phyloP scores from a whole-genome alignment of 2,329 filamentous ascomycete genomes.

The Neonectria ditissima region DNA sequence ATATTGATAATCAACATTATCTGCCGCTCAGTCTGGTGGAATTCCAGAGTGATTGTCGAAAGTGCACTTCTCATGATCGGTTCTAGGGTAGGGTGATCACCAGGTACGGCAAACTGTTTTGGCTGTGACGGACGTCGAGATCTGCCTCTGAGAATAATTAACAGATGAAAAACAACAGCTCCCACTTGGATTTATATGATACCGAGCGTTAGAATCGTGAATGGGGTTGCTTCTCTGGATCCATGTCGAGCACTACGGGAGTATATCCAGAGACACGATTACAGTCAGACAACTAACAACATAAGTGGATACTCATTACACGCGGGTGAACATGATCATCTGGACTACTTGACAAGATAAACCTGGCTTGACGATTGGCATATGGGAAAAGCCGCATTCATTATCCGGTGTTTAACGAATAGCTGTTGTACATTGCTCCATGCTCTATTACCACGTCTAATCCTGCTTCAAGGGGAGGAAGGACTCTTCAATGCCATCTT shows the following conservation, averaged over 20 bases:
- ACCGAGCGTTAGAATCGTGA: background rate
- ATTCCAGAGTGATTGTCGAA: background rate
- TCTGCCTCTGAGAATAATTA: background rate
- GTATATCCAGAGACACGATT: background rate
- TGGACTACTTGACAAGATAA: background rate
- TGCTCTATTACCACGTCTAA: constrained; percentile 58
- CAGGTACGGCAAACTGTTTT: background rate
- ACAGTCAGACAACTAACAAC: background rate
- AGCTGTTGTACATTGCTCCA: constrained; percentile 49
- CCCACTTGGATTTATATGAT: background rate
- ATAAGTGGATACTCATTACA: background rate
- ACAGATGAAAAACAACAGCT: background rate
- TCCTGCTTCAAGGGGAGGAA: constrained; percentile 90
- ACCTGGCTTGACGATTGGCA: background rate
- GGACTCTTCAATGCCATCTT: constrained; percentile 87
- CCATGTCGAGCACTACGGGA: background rate
- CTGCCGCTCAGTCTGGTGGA: too few species aligned
- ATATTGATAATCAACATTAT: background rate
- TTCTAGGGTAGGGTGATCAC: background rate
- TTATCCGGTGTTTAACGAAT: constrained; percentile 42
- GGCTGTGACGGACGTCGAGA: background rate
- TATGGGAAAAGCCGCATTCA: constrained; percentile 34
- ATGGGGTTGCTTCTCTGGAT: background rate
- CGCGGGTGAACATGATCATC: too few species aligned
- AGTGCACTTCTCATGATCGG: background rate